phyloP scores from a whole-genome alignment of 176 grass and related monocot genomes.

The Microstegium vimineum region DNA sequence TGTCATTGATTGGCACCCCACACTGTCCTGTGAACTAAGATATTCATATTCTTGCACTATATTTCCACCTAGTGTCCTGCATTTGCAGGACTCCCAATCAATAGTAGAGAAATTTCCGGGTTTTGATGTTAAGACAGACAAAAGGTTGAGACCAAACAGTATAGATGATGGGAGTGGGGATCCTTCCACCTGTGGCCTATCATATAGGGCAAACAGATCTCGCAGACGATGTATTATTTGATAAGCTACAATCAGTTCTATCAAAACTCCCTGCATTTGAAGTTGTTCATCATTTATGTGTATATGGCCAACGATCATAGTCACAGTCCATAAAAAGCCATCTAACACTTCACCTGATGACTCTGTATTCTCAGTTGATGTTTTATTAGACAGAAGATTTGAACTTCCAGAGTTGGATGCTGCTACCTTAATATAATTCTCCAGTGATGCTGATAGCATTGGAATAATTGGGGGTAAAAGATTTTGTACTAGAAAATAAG shows the following conservation, averaged over 20 bases:
- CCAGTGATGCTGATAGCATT: conserved; percentile 88
- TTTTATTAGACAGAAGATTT: conserved; percentile 57
- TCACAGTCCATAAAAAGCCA: conserved; percentile 92
- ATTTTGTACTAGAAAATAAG: conserved; percentile 96
- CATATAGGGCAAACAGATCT: conserved; percentile 97
- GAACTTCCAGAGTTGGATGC: conserved; percentile 68
- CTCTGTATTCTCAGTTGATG: conserved; percentile 70
- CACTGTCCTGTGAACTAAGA: conserved; percentile 49
- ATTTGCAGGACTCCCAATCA: conserved; percentile 92
- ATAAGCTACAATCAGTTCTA: conserved; percentile 96
- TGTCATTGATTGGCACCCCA: conserved; percentile 31
- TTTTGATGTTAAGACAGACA: conserved; percentile 86
- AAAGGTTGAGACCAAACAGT: conserved; percentile 83
- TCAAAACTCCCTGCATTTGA: conserved; percentile 87
- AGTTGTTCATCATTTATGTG: conserved; percentile 69
- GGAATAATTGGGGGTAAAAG: conserved; percentile 97
- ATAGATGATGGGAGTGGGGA: conserved; percentile 94
- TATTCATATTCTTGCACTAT: conserved; percentile 59
- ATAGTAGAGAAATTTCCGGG: conserved; percentile 75
- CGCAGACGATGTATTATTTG: conserved; percentile 91
- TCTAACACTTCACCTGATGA: conserved; percentile 85
- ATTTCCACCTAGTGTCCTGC: conserved; percentile 39
- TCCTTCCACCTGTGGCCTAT: conserved; percentile 97
- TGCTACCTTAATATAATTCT: conserved; percentile 99
- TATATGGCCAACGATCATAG: conserved; percentile 72